Percentiles rank a stretch among this genome's conserved stretches.
These are phyloP conservation scores for Diaporthe ampelina DNA, from an alignment of 2,329 filamentous ascomycete genomes.

Conservation along the genomic window DNA sequence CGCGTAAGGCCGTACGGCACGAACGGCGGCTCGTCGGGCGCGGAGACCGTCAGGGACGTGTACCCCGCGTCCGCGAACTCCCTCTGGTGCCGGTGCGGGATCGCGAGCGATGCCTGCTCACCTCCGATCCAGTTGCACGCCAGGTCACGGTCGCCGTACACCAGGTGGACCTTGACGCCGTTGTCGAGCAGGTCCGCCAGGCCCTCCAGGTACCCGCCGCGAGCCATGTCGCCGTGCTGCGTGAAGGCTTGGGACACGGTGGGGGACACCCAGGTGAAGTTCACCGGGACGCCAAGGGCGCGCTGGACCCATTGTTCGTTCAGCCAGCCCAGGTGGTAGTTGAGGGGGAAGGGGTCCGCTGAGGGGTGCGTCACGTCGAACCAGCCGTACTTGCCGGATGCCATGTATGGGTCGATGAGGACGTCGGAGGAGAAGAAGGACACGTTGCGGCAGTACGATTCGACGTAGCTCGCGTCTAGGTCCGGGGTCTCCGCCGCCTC, in stretches of 20 bases:
- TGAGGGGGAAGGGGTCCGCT: constrained; percentile 65
- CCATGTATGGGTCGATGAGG: constrained; percentile 28
- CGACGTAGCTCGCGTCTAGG: constrained; percentile 32
- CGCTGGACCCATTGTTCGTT: constrained; percentile 68
- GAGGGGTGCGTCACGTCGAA: constrained; percentile 69
- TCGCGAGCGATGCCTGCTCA: constrained; percentile 63
- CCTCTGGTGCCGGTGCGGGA: constrained; percentile 71
- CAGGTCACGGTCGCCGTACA: constrained; percentile 71
- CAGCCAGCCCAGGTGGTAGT: constrained; percentile 68
- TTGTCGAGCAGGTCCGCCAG: constrained; percentile 65
- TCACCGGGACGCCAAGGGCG: constrained; percentile 70
- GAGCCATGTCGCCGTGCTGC: constrained; percentile 49
- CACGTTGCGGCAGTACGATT: constrained; percentile 36
- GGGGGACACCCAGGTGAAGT: constrained; percentile 63
- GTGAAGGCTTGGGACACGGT: constrained; percentile 59
- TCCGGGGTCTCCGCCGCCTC: constrained; percentile 46
- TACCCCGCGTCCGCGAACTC: constrained; percentile 75
- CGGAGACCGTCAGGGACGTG: constrained; percentile 66
- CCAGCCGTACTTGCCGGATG: constrained; percentile 55
- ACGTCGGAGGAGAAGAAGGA: not conserved
- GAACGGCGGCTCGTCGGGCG: constrained; percentile 59
- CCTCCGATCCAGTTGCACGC: constrained; percentile 65
- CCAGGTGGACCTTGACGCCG: constrained; percentile 66
- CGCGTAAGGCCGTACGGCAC: constrained; percentile 70
- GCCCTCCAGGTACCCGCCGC: constrained; percentile 54